Base-by-base conservation (phyloP, 768 basidiomycete species). In the Kwoniella europaea region DNA sequence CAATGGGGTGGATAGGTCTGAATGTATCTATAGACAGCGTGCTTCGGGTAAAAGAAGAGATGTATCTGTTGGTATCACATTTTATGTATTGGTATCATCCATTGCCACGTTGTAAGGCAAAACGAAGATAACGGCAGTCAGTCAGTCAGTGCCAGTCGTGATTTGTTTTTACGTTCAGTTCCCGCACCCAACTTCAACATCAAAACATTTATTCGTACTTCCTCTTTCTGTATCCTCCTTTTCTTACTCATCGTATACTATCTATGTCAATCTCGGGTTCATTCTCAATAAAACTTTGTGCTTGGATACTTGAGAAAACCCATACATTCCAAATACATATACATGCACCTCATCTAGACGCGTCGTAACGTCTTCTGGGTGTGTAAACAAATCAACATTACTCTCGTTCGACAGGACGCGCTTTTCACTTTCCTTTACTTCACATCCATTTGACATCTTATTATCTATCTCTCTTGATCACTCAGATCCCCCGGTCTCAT, bases 1-100 rank as follows among this genome's bases (percentile, higher is more conserved):
- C 73, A 79, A 52, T 79, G 76, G 77, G 77, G 77, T 70, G 59
- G 59, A 43, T 61, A 50, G 46, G 46, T 13, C 12, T 50, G 13
- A 50, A 50, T 50, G 46, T 50, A 50, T 50, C 46, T 50, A 50
- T 50, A 50, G 12, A 50, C 35, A 9, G 35, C 7, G 35, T 35
- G 35, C 7, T 35, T 35, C 7, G 5, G 35, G 35, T 7, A 35
- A 35, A 9, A 9, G 35, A 35, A 50, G 46, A 18, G 46, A 50
- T 50, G 46, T 18, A 18, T 50, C 13, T 3, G 18, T 13, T 50
- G 46, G 10, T 50, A 50, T 50, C 6, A 50, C 35, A 7, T 0
- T 50, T 18, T 50, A 50, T 50, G 46, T 50, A 50, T 50, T 18
- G 13, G 18, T 50, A 50, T 50, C 46, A 35, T 35, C 35, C 35